These are phyloP conservation scores for Aeschynomene evenia DNA, from an alignment of 306 rosid species.

Conservation along the genomic window DNA sequence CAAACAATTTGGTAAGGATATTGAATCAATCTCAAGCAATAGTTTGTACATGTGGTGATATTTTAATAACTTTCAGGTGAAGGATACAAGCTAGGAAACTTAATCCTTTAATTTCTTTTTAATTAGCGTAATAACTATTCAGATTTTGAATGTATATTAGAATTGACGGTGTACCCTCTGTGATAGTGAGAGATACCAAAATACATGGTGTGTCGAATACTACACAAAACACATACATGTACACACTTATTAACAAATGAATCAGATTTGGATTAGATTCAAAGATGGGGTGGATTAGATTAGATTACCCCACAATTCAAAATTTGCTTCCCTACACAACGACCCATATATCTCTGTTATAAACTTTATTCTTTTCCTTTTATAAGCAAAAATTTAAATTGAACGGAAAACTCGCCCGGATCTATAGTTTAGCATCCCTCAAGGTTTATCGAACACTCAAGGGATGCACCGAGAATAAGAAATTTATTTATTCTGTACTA, in stretches of 20 bases:
- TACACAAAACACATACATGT: background rate
- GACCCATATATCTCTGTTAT: slow-evolving; percentile 14
- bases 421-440: too few relatives aligned
- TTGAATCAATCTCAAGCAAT: too few relatives aligned
- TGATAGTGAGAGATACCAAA: background rate
- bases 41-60: background rate
- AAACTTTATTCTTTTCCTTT: slow-evolving; percentile 31
- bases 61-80: background rate
- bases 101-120: background rate
- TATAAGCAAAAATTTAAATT: too few relatives aligned
- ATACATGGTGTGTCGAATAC: slow-evolving; percentile 18
- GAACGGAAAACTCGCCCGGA: too few relatives aligned
- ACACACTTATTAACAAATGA: background rate
- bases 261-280: slow-evolving; percentile 5
- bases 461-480: too few relatives aligned
- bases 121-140: background rate
- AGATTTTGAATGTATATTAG: background rate
- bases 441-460: too few relatives aligned
- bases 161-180: background rate
- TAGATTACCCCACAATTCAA: slow-evolving; percentile 26
- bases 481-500: too few relatives aligned
- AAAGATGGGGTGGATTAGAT: slow-evolving; percentile 22
- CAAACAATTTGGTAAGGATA: too few relatives aligned
- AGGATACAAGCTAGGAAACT: background rate
- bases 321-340: slow-evolving; percentile 21